Base-by-base conservation (phyloP, 768 basidiomycete genomes). In the Leccinum fibrillosum region DNA sequence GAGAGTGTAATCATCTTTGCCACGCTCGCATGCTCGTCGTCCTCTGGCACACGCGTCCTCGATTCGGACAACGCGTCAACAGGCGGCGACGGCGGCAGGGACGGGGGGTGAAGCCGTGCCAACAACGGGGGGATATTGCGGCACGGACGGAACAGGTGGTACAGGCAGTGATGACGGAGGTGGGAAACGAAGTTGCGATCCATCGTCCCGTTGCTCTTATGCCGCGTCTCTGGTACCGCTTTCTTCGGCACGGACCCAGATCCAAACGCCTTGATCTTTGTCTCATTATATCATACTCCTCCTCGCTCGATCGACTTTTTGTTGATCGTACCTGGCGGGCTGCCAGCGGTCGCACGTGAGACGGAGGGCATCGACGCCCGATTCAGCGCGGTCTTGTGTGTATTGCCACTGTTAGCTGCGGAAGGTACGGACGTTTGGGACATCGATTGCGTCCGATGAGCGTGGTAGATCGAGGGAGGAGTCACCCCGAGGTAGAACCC, bases 401-500 rank as follows among this genome's bases (percentile, higher is more conserved):
- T 66, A 64, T 35, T 69, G 60, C 26, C 74, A 6, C 65, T 9
- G 9, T 42, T 53, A 30, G 62, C 61, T 62, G 78, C 10, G 17
- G 78, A 77, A 1, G 81, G 76, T 1, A 84, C 73, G 26, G 80
- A 77, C 3, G 83, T 81, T 70, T 89, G 87, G 0, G 89, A 92
- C 85, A 92, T 88, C 21, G 89, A 90, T 60, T 88, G 86, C 0
- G 88, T 84, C 5, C 89, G 81, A 51, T 77, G 74, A 3, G 66
- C 52, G 47, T 69, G 64, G 55, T 72, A 72, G 48, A 64, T 72
- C 2, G 84, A 72, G 2, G 19, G 19, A 19, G 76, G 73, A 0
- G 82, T 82, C 13, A 84, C 80, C 19, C 90, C 90, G n/a, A 93
- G 85, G 66, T 93, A 93, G 69, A 85, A 92, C 17, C 81, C 77